Evolutionary conservation across 345 rosid species (phyloP).

Genomic region (Ceriops tagal): DNA sequence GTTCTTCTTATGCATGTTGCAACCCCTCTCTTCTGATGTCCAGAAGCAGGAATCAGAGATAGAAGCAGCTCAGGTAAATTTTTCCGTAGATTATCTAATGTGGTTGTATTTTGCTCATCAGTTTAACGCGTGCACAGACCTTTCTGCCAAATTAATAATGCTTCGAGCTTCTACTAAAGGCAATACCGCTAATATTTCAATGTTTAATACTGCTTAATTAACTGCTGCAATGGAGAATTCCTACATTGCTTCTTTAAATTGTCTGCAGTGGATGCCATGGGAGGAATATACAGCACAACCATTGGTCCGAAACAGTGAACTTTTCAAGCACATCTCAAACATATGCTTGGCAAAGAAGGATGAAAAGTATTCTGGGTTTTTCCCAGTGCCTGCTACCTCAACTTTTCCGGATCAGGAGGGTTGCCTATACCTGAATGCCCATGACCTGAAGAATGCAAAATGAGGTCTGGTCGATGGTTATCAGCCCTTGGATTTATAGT

Average conservation of each 20-base stretch:
- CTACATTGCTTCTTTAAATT: conserved; percentile 16
- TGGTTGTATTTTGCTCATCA: not conserved
- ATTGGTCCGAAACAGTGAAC: conserved; percentile 27
- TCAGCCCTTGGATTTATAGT: not conserved
- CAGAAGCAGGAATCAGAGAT: conserved; percentile 71
- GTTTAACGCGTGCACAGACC: not conserved
- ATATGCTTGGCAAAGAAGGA: conserved; percentile 35
- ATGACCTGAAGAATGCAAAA: conserved; percentile 6
- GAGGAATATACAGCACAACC: conserved; percentile 43
- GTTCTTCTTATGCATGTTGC: conserved; percentile 72
- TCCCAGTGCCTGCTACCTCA: conserved; percentile 13
- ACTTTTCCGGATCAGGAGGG: not conserved
- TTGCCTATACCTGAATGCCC: conserved; percentile 9
- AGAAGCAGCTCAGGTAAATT: conserved; percentile 63
- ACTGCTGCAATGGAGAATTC: not conserved
- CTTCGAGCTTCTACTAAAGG: too few relatives aligned
- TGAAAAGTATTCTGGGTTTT: conserved; percentile 32
- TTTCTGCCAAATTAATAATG: too few relatives aligned
- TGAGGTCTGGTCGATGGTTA: not conserved
- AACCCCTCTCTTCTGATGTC: conserved; percentile 64
- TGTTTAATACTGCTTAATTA: not conserved
- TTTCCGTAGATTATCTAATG: not conserved
- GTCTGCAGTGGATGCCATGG: conserved; percentile 72
- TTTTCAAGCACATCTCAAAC: conserved; percentile 21
- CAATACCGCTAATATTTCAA: not conserved